A percentile compares a stretch with the other conserved stretches of the same genome.
phyloP scores from a whole-genome alignment of 345 rosid species.

The Brassica cretica region DNA sequence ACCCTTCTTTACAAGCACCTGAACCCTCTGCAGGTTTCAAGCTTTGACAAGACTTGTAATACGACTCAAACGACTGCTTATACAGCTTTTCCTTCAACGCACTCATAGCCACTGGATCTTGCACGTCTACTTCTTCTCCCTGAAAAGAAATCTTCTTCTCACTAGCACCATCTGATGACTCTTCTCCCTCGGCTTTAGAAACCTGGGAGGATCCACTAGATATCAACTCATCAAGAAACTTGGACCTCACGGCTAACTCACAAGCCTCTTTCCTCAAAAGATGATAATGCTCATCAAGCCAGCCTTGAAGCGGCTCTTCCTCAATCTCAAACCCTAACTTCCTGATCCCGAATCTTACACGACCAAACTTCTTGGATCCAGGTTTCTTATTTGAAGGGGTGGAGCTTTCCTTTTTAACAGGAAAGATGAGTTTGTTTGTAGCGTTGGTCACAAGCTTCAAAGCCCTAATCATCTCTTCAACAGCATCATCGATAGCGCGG shows the following conservation, averaged over 20 bases:
- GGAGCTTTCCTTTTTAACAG: slow-evolving; percentile 63
- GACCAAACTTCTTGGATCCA: slow-evolving; percentile 58
- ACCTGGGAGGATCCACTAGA: slow-evolving; percentile 40
- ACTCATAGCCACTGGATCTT: slow-evolving; percentile 54
- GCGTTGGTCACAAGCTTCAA: slow-evolving; percentile 78
- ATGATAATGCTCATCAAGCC: slow-evolving; percentile 94
- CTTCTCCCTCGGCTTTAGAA: slow-evolving; percentile 50
- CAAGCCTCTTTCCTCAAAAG: slow-evolving; percentile 77
- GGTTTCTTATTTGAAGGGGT: slow-evolving; percentile 60
- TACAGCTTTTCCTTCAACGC: slow-evolving; percentile 64
- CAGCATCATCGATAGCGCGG: slow-evolving; percentile 94
- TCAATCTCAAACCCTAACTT: slow-evolving; percentile 81
- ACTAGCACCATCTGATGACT: slow-evolving; percentile 28
- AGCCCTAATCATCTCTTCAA: slow-evolving; percentile 91
- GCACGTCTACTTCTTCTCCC: slow-evolving; percentile 59
- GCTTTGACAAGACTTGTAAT: slow-evolving; percentile 82
- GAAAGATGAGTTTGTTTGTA: slow-evolving; percentile 57
- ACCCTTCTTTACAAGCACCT: slow-evolving; percentile 78
- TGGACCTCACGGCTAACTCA: slow-evolving; percentile 83
- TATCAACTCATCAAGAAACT: slow-evolving; percentile 69
- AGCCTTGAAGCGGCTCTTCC: slow-evolving; percentile 96
- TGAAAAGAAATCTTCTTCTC: slow-evolving; percentile 42
- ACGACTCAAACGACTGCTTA: slow-evolving; percentile 66
- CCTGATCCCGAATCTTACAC: slow-evolving; percentile 69
- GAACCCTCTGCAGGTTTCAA: slow-evolving; percentile 67